These are phyloP conservation scores for Wickerhamomyces mucosus DNA, from an alignment of 805 yeast species.

Conservation along the genomic window DNA sequence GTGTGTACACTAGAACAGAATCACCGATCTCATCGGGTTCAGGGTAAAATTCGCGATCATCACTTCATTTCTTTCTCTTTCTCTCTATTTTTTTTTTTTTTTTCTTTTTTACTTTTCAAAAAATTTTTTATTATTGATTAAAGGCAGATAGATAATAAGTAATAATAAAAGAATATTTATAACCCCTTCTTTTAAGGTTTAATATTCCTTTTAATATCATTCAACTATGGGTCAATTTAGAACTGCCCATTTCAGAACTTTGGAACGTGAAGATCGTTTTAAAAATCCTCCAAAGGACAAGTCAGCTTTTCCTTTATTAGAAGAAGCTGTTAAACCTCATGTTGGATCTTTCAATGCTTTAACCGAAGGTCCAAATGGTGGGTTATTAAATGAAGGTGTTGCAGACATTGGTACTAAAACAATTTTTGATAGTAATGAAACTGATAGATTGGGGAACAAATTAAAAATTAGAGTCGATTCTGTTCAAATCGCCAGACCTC, in stretches of 20 bases:
- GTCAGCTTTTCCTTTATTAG: constrained; percentile 70
- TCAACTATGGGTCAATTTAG: constrained; percentile 19
- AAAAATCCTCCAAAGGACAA: constrained; percentile 84
- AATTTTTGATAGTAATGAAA: constrained; percentile 71
- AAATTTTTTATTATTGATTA: no score
- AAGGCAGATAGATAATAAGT: no score
- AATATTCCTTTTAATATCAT: no score
- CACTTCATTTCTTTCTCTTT: no score
- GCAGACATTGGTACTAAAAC: constrained; percentile 82
- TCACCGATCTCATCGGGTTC: no score
- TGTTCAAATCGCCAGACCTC: constrained; percentile 80
- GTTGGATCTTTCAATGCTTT: constrained; percentile 94
- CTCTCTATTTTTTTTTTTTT: no score
- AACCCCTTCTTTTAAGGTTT: no score
- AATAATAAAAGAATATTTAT: no score
- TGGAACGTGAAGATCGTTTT: constrained; percentile 82
- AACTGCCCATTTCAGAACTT: constrained; percentile 47
- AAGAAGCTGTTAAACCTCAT: constrained; percentile 91
- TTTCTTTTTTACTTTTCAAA: no score
- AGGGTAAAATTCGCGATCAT: no score
- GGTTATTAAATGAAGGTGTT: constrained; percentile 75
- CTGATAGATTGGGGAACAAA: constrained; percentile 74
- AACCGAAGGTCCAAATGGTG: constrained; percentile 82
- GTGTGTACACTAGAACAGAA: no score
- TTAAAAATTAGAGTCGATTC: constrained; percentile 76